phyloP scores from a whole-genome alignment of 176 grass and related monocot species.

The Secale cereale region DNA sequence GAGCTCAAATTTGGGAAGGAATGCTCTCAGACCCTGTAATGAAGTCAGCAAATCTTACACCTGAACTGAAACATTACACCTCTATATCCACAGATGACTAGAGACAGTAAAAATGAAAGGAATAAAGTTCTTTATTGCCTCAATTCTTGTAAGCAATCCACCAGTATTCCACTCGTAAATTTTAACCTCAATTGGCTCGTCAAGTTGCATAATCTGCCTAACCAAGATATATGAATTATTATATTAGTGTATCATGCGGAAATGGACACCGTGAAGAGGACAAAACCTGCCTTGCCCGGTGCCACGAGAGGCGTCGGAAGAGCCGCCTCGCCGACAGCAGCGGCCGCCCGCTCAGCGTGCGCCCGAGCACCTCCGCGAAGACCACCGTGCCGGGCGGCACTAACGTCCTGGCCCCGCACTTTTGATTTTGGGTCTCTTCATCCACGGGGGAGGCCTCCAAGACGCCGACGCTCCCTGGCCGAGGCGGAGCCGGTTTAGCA shows the following conservation, averaged over 20 bases:
- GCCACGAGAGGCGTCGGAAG: constrained; percentile 76
- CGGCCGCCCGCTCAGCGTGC: constrained; percentile 72
- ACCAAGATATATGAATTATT: constrained; percentile 27
- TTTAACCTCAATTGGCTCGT: constrained; percentile 76
- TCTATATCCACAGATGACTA: not conserved
- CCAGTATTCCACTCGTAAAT: constrained; percentile 92
- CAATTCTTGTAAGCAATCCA: constrained; percentile 79
- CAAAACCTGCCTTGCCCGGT: constrained; percentile 77
- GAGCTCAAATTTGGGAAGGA: constrained; percentile 86
- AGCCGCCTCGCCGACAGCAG: constrained; percentile 74
- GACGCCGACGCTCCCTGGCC: constrained; percentile 54
- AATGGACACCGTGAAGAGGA: constrained; percentile 28
- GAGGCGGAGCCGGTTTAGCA: not conserved
- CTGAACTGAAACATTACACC: constrained; percentile 8
- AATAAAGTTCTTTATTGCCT: constrained; percentile 37
- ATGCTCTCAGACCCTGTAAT: constrained; percentile 80
- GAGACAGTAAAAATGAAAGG: not conserved
- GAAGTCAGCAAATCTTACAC: constrained; percentile 10
- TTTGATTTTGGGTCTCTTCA: constrained; percentile 37
- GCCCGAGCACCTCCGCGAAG: constrained; percentile 76
- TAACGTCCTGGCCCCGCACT: constrained; percentile 36
- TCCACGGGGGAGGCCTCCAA: constrained; percentile 26
- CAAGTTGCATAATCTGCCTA: constrained; percentile 82
- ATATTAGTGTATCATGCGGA: not conserved
- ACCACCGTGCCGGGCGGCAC: constrained; percentile 70